Percentiles rank a stretch among this genome's conserved stretches.
Conservation (phyloP, 371 early-diverging fungal species). For the Quaeritorhiza haematococci region DNA sequence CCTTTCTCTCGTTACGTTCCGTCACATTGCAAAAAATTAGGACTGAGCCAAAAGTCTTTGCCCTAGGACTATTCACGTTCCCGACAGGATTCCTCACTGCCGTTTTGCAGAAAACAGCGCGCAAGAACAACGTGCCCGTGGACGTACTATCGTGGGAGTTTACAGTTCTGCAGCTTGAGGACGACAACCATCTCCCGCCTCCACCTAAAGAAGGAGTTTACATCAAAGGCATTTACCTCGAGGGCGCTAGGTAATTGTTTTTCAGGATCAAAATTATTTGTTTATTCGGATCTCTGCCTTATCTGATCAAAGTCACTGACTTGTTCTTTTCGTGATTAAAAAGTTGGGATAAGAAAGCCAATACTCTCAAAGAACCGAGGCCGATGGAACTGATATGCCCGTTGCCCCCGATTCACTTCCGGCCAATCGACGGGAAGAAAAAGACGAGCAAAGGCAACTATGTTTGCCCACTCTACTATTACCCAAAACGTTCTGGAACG, state of each 20-base stretch:
- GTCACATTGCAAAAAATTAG: constrained; percentile 18
- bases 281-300: background rate
- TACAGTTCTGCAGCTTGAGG: constrained; percentile 39
- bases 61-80: constrained; percentile 52
- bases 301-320: background rate
- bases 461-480: constrained; percentile 50
- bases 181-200: constrained; percentile 33
- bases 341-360: constrained; percentile 52
- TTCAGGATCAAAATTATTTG: background rate
- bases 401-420: constrained; percentile 47
- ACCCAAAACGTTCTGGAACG: constrained; percentile 43
- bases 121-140: constrained; percentile 42
- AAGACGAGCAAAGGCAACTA: constrained; percentile 44
- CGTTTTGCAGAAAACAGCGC: constrained; percentile 43
- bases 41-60: constrained; percentile 41
- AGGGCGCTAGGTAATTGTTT: constrained; percentile 44
- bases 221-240: constrained; percentile 42
- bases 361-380: constrained; percentile 43
- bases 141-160: constrained; percentile 52
- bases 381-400: constrained; percentile 52
- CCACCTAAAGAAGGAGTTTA: constrained; percentile 49
- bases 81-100: constrained; percentile 52
- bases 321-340: background rate
- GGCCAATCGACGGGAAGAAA: constrained; percentile 49
- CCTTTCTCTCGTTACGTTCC: background rate